Evolutionary conservation across 2,329 filamentous ascomycete species (phyloP), one percentile per base, ranked within the genome.

Genomic region (Beauveria pseudobassiana): DNA sequence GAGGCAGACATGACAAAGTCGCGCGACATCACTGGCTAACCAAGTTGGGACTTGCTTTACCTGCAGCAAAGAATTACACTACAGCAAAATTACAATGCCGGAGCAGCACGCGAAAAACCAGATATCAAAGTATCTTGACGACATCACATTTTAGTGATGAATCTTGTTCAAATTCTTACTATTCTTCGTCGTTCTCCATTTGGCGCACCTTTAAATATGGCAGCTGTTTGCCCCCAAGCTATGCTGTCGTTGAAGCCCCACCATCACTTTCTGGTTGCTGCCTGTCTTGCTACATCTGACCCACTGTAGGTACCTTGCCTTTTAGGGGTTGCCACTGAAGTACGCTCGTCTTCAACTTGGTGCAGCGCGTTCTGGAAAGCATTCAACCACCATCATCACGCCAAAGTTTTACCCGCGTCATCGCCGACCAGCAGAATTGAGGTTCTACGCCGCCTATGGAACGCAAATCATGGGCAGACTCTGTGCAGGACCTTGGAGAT

Each of bases 381-480:
- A 40, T 18, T 45, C 22, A 43, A 48, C 40, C 50, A 54, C 28
- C 59, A 61, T 54, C 59, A 46, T 61, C 67, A 67, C 67, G 68
- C 64, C 69, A 69, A 70, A 77, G 72, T 78, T 83, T 78, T 78
- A 80, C 80, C 50, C 50, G 30, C 59, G 59, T 42, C 43, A 24
- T 24, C 26, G 24, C 40, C 49, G 22, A 51, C 14, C 59, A 54
- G 42, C 42, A 74, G 71, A 75, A 77, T 76, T 75, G 69, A 73
- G 76, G 75, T 74, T 68, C 73, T 75, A 73, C 75, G 70, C 72
- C 72, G 77, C 74, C 72, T 74, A 75, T 72, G 78, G 75, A 74
- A 71, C 69, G 74, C 77, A 80, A 77, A 80, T 72, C 77, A 85
- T 83, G 80, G 73, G 72, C 77, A 84, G 76, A 86, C 68, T 77